Base-by-base conservation (phyloP, 345 rosid species). In the Aquilaria malaccensis region DNA sequence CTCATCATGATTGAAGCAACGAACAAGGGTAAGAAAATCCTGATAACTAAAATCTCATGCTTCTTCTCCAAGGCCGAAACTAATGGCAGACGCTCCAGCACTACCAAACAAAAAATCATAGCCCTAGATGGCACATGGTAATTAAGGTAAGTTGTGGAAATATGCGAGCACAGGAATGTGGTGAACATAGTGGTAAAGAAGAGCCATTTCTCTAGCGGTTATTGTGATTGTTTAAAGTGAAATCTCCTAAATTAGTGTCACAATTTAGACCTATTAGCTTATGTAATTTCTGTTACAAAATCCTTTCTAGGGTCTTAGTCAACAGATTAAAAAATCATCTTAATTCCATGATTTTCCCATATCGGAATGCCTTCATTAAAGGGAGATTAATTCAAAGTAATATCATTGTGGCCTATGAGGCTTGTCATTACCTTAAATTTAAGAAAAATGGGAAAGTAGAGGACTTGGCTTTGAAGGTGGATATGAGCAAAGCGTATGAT, bases 51-150 rank as follows among this genome's bases (percentile, higher is more conserved):
- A 12, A 72, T 50, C 64, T 82, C 82, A 11, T 77, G 69, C 77
- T 73, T 82, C 41, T 79, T 33, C 29, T 67, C 5, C 37, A 82
- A 51, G 0, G 77, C 80, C 1, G 84, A 66, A 13, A 84, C 84
- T 50, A 82, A 22, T 2, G 84, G 87, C 0, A 84, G 87, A 0
- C 87, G 84, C 12, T 74, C 76, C 0, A 84, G 87, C 4, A 82
- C 77, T 2, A 68, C 76, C 1, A 79, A 49, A 15, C 87, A 82
- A 12, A 79, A 53, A 11, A 75, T 53, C 41, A 72, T 69, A 43
- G 80, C 77, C 53, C 84, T 84, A 33, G 77, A 59, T 10, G 75
- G 47, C 1, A 72, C 41, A 66, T 69, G 62, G 22, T 70, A 79
- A 4, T 70, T 59, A 57, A 63, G 52, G 54, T 22, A 22, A 22